Evolutionary conservation across 768 basidiomycete genomes (phyloP).

Genomic region (Mycena galericulata): DNA sequence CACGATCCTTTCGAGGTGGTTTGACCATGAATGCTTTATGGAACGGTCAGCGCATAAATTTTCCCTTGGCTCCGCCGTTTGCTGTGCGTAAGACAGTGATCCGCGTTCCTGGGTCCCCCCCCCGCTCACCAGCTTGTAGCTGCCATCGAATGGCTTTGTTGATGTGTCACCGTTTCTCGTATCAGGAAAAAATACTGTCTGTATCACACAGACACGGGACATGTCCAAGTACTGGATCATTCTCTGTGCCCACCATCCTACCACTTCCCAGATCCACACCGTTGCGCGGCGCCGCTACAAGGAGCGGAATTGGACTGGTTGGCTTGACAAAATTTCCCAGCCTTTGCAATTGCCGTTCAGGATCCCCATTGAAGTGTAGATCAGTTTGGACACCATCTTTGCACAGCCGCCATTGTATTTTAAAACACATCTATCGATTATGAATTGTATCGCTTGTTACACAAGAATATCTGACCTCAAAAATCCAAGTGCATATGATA

Average conservation of each 20-base stretch:
- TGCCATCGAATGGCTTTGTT: conserved; percentile 60
- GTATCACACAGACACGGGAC: conserved; percentile 56
- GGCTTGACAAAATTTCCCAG: conserved; percentile 48
- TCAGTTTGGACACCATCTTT: too few species aligned
- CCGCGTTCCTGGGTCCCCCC: too few species aligned
- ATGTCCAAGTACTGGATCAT: conserved; percentile 59
- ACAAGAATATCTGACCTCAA: too few species aligned
- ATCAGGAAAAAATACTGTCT: conserved; percentile 55
- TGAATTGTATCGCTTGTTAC: too few species aligned
- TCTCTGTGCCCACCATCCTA: conserved; percentile 64
- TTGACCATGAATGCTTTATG: conserved; percentile 50
- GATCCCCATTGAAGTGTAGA: conserved; percentile 10
- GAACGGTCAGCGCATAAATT: conserved; percentile 40
- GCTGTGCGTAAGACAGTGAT: conserved; percentile 40
- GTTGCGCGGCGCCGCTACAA: conserved; percentile 45
- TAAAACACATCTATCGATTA: too few species aligned
- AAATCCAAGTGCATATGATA: too few species aligned
- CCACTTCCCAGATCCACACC: conserved; percentile 54
- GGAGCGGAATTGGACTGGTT: conserved; percentile 56
- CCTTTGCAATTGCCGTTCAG: conserved; percentile 46
- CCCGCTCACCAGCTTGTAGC: conserved; percentile 44
- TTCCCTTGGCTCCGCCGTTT: conserved; percentile 59
- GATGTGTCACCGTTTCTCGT: conserved; percentile 62
- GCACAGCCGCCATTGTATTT: too few species aligned
- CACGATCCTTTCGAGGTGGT: conserved; percentile 33